Evolutionary conservation across 208 protist species (phyloP).

Genomic region (Leptomonas seymouri): DNA sequence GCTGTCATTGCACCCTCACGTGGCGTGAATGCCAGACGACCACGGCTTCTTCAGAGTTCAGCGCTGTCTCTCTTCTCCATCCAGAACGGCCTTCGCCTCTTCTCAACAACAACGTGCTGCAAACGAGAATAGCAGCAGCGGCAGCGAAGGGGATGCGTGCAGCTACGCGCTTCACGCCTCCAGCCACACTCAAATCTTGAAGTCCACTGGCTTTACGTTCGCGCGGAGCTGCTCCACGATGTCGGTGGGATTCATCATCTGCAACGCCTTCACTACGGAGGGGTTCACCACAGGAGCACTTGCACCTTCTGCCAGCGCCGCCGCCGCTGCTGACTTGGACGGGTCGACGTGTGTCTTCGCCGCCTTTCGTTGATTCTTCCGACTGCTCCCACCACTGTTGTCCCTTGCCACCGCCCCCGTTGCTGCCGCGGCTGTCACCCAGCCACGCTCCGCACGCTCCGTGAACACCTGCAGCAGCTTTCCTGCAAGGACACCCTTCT

Average conservation of each 20-base stretch:
- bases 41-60: no score
- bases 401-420: neutral
- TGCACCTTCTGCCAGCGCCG: neutral
- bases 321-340: neutral
- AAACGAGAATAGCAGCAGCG: no score
- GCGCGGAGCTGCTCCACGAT: slow-evolving; percentile 72
- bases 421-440: slow-evolving; percentile 1
- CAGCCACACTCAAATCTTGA: slow-evolving; percentile 1
- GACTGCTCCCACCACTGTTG: neutral
- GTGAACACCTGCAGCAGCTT: slow-evolving; percentile 36
- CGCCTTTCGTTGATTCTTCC: neutral
- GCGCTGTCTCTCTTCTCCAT: no score
- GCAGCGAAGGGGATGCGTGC: no score
- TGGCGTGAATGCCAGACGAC: no score
- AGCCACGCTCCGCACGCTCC: slow-evolving; percentile 14
- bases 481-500: slow-evolving; percentile 54
- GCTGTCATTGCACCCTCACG: no score
- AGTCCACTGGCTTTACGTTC: slow-evolving; percentile 47
- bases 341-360: slow-evolving; percentile 5
- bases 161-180: no score
- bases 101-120: no score
- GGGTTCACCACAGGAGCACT: slow-evolving; percentile 6
- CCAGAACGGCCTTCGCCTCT: no score
- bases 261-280: slow-evolving; percentile 33
- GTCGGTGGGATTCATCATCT: slow-evolving; percentile 34